phyloP scores from a whole-genome alignment of 805 yeast genomes.

The Metschnikowia santaceciliae region DNA sequence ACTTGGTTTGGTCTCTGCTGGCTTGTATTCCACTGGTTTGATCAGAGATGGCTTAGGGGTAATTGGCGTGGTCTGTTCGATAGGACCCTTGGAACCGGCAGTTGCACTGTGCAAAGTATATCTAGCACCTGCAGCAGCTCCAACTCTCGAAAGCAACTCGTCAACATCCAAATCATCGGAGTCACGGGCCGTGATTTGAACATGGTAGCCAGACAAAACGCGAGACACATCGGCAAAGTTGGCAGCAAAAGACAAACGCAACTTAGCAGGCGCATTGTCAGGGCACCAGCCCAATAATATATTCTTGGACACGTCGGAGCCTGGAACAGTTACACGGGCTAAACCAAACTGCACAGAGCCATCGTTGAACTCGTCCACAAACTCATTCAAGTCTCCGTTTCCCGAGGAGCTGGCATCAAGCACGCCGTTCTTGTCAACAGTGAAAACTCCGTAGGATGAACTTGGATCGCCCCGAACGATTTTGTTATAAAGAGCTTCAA shows the following conservation, averaged over 20 bases:
- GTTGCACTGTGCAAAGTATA: conserved; percentile 37
- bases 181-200: conserved; percentile 95
- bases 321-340: conserved; percentile 82
- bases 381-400: conserved; percentile 66
- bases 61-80: conserved; percentile 14
- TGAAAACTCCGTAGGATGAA: conserved; percentile 73
- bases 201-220: conserved; percentile 79
- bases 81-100: conserved; percentile 4
- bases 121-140: conserved; percentile 94
- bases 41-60: conserved; percentile 8
- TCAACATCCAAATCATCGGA: conserved; percentile 80
- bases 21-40: conserved; percentile 8
- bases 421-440: conserved; percentile 58
- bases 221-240: conserved; percentile 74
- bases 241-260: conserved; percentile 70
- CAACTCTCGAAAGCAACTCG: conserved; percentile 70
- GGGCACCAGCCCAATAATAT: conserved; percentile 96
- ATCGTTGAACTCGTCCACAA: conserved; percentile 78
- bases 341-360: conserved; percentile 88
- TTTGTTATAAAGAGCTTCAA: conserved; percentile 70
- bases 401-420: conserved; percentile 51
- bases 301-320: conserved; percentile 83
- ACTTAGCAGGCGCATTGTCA: conserved; percentile 81
- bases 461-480: conserved; percentile 75
- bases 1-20: conserved; percentile 5